Evolutionary conservation across 352 stramenopile species (phyloP).

Genomic region (Globisporangium lucens): DNA sequence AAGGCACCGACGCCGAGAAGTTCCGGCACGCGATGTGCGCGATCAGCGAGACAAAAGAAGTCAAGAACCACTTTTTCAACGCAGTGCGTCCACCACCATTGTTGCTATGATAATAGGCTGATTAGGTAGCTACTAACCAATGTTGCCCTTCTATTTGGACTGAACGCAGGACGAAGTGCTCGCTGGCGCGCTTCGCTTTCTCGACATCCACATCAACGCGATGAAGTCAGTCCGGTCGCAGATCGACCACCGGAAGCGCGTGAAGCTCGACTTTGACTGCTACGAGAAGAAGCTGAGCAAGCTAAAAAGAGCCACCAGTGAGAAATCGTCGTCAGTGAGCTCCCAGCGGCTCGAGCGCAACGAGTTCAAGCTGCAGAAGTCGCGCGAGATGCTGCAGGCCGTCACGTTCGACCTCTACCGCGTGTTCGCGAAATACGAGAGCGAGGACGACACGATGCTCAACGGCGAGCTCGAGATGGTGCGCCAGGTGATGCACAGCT

Average conservation of each 20-base stretch:
- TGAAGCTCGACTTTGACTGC: constrained; percentile 74
- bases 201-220: constrained; percentile 75
- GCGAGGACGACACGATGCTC: constrained; percentile 69
- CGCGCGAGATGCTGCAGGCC: constrained; percentile 39
- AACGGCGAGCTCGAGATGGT: constrained; percentile 81
- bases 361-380: constrained; percentile 46
- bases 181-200: constrained; percentile 52
- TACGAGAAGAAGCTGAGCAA: constrained; percentile 54
- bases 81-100: constrained; percentile 27
- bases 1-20: constrained; percentile 61
- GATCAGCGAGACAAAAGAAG: constrained; percentile 74
- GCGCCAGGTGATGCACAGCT: constrained; percentile 75
- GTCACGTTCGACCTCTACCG: constrained; percentile 69
- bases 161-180: constrained; percentile 51
- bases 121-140: not conserved
- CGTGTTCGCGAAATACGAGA: constrained; percentile 78
- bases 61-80: constrained; percentile 75
- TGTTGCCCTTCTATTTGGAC: not conserved
- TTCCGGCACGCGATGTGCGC: constrained; percentile 72
- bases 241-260: constrained; percentile 57
- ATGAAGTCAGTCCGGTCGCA: constrained; percentile 74
- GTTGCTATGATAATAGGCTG: not conserved
- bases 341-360: constrained; percentile 51
- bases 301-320: constrained; percentile 23
- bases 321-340: constrained; percentile 12